These are phyloP conservation scores for Aphanomyces stellatus DNA, from an alignment of 352 stramenopile genomes.

Conservation along the genomic window DNA sequence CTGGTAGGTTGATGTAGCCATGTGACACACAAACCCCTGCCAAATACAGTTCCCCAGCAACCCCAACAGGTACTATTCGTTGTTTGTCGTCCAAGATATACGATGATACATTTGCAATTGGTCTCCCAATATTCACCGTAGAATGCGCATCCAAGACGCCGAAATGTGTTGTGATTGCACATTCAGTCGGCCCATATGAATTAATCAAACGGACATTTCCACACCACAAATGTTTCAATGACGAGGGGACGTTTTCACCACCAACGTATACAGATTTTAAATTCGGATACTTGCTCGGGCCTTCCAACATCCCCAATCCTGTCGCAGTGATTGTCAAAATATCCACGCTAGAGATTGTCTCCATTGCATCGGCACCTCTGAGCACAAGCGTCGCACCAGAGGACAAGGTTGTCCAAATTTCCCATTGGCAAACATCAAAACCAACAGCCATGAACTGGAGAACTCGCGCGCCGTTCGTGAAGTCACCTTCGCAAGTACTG, in stretches of 20 bases:
- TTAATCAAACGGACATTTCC: not conserved
- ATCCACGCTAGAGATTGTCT: not conserved
- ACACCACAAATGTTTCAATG: not conserved
- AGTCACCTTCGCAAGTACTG: not conserved
- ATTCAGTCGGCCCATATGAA: not conserved
- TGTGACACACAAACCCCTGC: slow-evolving; percentile 72
- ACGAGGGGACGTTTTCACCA: not conserved
- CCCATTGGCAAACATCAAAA: not conserved
- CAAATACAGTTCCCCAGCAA: slow-evolving; percentile 78
- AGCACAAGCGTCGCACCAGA: not conserved
- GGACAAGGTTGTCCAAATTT: not conserved
- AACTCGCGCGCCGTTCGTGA: not conserved
- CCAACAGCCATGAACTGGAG: not conserved
- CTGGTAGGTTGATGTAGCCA: slow-evolving; percentile 73
- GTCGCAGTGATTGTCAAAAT: not conserved
- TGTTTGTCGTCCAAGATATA: slow-evolving; percentile 74
- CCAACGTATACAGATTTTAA: not conserved
- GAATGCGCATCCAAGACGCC: not conserved
- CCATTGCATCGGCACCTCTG: not conserved
- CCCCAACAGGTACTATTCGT: slow-evolving; percentile 47
- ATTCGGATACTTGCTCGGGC: not conserved
- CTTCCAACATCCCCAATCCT: not conserved
- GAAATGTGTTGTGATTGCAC: not conserved
- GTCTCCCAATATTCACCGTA: slow-evolving; percentile 45
- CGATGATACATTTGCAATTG: slow-evolving; percentile 57